Evolutionary conservation across 2,329 filamentous ascomycete genomes (phyloP).

Genomic region (Hypomyces rosellus): DNA sequence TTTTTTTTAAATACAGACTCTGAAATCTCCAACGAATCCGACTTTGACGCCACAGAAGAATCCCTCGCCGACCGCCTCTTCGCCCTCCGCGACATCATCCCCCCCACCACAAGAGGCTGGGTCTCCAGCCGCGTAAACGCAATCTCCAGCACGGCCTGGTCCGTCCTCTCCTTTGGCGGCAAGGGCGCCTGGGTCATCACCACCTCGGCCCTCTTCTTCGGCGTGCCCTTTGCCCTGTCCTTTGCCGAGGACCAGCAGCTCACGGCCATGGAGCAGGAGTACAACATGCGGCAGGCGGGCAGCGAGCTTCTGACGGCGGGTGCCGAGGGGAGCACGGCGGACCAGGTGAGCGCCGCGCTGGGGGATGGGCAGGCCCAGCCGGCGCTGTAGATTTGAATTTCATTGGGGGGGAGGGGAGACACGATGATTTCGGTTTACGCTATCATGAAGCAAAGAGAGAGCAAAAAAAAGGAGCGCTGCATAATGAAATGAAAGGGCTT

Average conservation of each 20-base stretch:
- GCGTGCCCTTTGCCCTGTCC: constrained; percentile 88
- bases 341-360: constrained; percentile 45
- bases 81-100: constrained; percentile 70
- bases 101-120: constrained; percentile 63
- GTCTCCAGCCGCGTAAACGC: constrained; percentile 56
- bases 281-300: constrained; percentile 88
- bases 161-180: constrained; percentile 64
- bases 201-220: constrained; percentile 81
- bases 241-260: constrained; percentile 95
- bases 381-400: constrained; percentile 36
- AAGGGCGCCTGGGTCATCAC: constrained; percentile 87
- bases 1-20: constrained; percentile 60
- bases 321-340: constrained; percentile 38
- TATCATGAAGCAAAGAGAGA: background rate
- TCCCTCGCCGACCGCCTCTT: constrained; percentile 61
- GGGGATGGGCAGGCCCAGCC: constrained; percentile 41
- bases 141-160: constrained; percentile 43
- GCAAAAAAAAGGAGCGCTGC: background rate
- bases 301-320: constrained; percentile 60
- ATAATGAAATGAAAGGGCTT: constrained; percentile 8
- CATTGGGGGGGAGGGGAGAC: background rate
- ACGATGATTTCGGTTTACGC: too few relatives aligned
- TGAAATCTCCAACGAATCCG: constrained; percentile 75
- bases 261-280: constrained; percentile 95
- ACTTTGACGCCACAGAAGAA: constrained; percentile 55